phyloP scores from a whole-genome alignment of 495 filamentous ascomycete genomes.

The Daldinia decipiens region DNA sequence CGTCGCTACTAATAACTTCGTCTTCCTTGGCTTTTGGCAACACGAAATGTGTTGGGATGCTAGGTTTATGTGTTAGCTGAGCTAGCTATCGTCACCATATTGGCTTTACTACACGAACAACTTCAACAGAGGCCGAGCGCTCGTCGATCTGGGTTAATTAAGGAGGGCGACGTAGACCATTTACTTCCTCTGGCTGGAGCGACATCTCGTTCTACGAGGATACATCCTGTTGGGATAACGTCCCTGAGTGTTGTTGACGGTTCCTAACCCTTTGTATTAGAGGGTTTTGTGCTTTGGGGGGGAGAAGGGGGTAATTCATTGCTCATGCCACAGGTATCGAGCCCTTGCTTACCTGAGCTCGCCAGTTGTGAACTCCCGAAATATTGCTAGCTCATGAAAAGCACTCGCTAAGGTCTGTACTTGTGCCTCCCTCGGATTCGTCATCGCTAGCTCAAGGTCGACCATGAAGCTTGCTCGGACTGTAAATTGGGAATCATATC shows the following conservation, averaged over 20 bases:
- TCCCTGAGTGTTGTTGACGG: constrained; percentile 4
- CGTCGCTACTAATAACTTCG: constrained; percentile 3
- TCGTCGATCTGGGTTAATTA: neutral
- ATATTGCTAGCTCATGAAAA: constrained; percentile 40
- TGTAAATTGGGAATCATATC: constrained; percentile 29
- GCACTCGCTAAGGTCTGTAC: constrained; percentile 39
- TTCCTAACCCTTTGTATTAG: constrained; percentile 30
- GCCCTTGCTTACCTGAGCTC: constrained; percentile 36
- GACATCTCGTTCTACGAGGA: constrained; percentile 1
- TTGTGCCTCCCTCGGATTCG: constrained; percentile 31
- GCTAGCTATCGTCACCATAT: constrained; percentile 22
- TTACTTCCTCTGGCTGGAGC: neutral
- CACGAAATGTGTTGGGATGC: constrained; percentile 4
- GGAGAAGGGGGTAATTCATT: constrained; percentile 10
- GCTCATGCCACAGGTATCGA: constrained; percentile 17
- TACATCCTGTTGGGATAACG: constrained; percentile 3
- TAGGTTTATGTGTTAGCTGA: constrained; percentile 4
- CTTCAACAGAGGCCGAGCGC: constrained; percentile 2
- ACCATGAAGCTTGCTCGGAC: constrained; percentile 41
- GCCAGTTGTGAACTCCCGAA: constrained; percentile 42
- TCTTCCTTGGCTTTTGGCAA: neutral
- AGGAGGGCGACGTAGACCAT: constrained; percentile 2
- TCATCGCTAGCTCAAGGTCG: constrained; percentile 42
- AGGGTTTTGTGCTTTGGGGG: constrained; percentile 5
- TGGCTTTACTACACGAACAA: constrained; percentile 12